Evolutionary conservation across 257 asterid genomes (phyloP), one percentile per base, ranked within the genome.

Genomic region (Fraxinus excelsior): DNA sequence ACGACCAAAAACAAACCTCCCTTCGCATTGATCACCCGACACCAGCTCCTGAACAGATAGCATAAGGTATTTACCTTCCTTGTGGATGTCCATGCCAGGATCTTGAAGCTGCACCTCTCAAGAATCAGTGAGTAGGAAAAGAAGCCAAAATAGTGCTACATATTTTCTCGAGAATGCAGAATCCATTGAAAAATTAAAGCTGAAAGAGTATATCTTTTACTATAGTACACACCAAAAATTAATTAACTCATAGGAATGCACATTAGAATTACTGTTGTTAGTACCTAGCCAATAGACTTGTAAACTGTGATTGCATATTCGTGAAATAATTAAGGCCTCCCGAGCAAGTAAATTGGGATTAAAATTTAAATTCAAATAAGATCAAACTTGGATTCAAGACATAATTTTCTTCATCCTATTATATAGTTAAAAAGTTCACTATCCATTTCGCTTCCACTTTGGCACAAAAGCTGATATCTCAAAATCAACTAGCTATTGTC

Each of bases 1-100:
- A 35, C 98, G 98, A 26, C 98, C 97, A 79, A 93, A 95, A 71
- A 95, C 97, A 67, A 93, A 95, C 80, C 96, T 86, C n/a, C 98
- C 99, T 83, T 93, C 98, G 21, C 89, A 85, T 65, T 95, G 99
- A 82, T 95, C 99, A 8, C 97, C 97, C 0, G 94, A 89, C 42
- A 91, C 94, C 85, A 93, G 79, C 81, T 93, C 99, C 74, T 95
- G 98, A 42, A 95, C 92, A 40, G 98, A 92, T 44, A 88, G 96
- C 96, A 95, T 86, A 12, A 95, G 92, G 89, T 93, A 95, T 83
- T 91, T 95, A 67, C 98, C 99, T 88, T 89, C 96, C 90, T 89
- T 91, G 90, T 91, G 91, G 84, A 95, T 89, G 84, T 95, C 99
- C 69, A 88, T 75, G 79, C 80, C 72, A 16, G 99, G 97, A 87